Evolutionary conservation across 2,329 filamentous ascomycete species (phyloP), one percentile per base, ranked within the genome.

Genomic region (Colletotrichum salicis): DNA sequence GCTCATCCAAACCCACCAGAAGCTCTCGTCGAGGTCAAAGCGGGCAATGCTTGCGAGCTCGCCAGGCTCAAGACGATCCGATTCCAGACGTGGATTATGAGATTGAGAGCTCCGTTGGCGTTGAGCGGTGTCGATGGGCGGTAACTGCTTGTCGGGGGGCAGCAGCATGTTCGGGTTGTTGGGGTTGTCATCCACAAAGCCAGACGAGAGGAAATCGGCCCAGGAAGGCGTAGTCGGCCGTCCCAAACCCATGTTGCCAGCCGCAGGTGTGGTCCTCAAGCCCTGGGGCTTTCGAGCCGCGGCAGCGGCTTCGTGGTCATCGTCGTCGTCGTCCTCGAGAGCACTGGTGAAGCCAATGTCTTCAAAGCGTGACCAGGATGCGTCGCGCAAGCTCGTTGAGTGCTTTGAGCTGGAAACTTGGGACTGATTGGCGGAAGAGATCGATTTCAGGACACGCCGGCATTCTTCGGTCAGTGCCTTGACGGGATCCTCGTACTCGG

Each of bases 1-100:
- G 76, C 91, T 97, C 88, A 99, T 98, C 96, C 96, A 99, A 4
- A 98, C 96, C 96, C 96, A 98, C 96, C 96, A 99, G 81, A 99
- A 99, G 1, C 95, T 93, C 80, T 98, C 96, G 77, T 99, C 96
- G 5, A 99, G 86, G 74, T 96, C 92, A 69, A 98, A 89, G 48
- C 89, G 89, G 29, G 90, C 93, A 78, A 99, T 97, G 79, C 95
- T 98, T 35, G 96, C 96, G 69, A 99, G 87, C 86, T 99, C 96
- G 63, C 95, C 96, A 0, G 96, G 96, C 75, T 98, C 95, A 0
- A 98, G 86, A 52, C 90, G 86, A 65, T 93, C 90, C 15, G 87
- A 87, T 75, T 95, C 91, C n/a, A 94, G 84, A 70, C 91, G 88
- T 55, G 92, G 91, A 67, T 87, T 88, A 79, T 97, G 94, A 0